A percentile compares a stretch with the other conserved stretches of the same genome.
Evolutionary conservation across 2,329 filamentous ascomycete species (phyloP).

Genomic region (Xylaria sp.): DNA sequence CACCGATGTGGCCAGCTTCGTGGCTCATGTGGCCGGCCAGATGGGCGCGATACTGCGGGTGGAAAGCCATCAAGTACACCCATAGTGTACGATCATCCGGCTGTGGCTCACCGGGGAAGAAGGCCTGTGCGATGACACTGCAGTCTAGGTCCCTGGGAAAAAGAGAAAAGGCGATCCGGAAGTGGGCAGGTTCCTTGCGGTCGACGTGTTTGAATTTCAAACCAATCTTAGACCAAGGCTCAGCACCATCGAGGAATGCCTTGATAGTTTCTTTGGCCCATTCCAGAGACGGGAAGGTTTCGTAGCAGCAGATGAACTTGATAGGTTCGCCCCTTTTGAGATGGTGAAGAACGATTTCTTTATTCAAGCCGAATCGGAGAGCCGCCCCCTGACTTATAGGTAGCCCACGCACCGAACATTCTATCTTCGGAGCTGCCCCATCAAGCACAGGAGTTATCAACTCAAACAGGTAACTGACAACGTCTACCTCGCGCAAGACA

Average conservation of each 20-base stretch:
- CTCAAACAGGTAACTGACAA: not conserved
- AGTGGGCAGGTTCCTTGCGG: not conserved
- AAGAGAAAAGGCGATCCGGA: not conserved
- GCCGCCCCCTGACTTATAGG: not conserved
- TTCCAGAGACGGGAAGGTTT: not conserved
- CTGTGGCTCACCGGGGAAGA: not conserved
- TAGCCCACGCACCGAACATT: not conserved
- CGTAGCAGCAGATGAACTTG: constrained; percentile 8
- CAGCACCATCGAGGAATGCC: not conserved
- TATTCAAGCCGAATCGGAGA: not conserved
- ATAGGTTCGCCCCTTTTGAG: not conserved
- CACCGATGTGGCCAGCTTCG: constrained; percentile 8
- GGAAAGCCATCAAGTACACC: constrained; percentile 4
- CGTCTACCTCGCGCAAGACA: not conserved
- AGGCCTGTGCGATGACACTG: not conserved
- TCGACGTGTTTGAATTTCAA: not conserved
- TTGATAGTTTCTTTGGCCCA: not conserved
- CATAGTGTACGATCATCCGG: constrained; percentile 1
- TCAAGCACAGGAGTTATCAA: not conserved
- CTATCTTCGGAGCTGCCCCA: not conserved
- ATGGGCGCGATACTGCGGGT: not conserved
- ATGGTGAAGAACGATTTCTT: not conserved
- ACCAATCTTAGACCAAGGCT: not conserved
- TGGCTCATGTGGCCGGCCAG: constrained; percentile 2
- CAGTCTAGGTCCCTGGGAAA: not conserved